Evolutionary conservation across 352 stramenopile genomes (phyloP).

Genomic region (Halophytophthora polymorphica): DNA sequence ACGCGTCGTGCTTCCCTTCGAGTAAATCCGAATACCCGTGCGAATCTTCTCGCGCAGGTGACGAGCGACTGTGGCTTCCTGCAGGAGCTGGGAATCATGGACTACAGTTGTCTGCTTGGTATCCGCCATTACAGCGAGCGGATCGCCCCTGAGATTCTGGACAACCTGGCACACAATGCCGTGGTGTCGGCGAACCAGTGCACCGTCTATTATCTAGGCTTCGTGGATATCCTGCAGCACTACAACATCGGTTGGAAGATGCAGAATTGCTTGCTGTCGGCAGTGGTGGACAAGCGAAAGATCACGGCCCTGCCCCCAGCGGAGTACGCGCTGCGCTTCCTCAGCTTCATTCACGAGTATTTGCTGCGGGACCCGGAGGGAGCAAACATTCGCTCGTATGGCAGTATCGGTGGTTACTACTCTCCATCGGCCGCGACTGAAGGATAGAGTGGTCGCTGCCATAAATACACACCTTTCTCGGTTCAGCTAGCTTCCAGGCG

Average conservation of each 20-base stretch:
- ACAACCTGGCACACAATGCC: constrained; percentile 68
- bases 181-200: constrained; percentile 71
- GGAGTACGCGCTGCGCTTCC: constrained; percentile 83
- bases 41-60: constrained; percentile 75
- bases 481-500: not conserved
- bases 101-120: constrained; percentile 83
- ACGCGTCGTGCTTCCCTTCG: constrained; percentile 55
- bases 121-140: constrained; percentile 56
- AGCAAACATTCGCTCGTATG: constrained; percentile 64
- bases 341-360: constrained; percentile 85
- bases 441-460: constrained; percentile 3
- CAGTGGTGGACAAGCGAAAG: constrained; percentile 65
- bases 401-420: constrained; percentile 61
- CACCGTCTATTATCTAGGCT: constrained; percentile 81
- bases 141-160: constrained; percentile 45
- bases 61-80: constrained; percentile 84
- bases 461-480: constrained; percentile 18
- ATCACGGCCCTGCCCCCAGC: constrained; percentile 80
- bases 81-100: constrained; percentile 85
- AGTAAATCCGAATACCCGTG: constrained; percentile 68
- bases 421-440: constrained; percentile 25
- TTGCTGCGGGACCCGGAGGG: constrained; percentile 61
- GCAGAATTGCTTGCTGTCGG: constrained; percentile 71
- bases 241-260: constrained; percentile 86
- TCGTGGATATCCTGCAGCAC: constrained; percentile 84